Evolutionary conservation across 208 protist genomes (phyloP).

Genomic region (Trypanosoma theileri): DNA sequence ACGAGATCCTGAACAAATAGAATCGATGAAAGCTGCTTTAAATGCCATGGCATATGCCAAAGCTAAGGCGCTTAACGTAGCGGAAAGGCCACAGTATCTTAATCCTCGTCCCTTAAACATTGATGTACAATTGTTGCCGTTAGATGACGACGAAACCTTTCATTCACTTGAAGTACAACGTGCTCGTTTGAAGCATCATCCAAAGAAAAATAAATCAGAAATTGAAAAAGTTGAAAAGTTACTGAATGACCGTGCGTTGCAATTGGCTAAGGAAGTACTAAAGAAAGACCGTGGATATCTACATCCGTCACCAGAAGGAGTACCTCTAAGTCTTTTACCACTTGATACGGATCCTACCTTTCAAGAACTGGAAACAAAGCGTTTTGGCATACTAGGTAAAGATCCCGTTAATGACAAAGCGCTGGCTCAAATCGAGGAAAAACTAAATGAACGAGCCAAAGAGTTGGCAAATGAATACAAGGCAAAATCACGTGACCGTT

Average conservation of each 20-base stretch:
- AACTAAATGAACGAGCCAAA: constrained; percentile 73
- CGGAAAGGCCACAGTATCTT: constrained; percentile 59
- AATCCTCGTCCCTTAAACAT: constrained; percentile 51
- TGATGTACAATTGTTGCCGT: constrained; percentile 43
- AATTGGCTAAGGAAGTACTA: constrained; percentile 50
- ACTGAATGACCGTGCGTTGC: constrained; percentile 57
- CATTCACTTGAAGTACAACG: constrained; percentile 50
- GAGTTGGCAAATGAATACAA: constrained; percentile 56
- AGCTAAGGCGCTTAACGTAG: constrained; percentile 62
- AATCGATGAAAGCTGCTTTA: constrained; percentile 62
- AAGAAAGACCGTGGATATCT: constrained; percentile 57
- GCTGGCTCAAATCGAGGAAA: constrained; percentile 32
- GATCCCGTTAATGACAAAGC: constrained; percentile 37
- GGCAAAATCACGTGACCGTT: constrained; percentile 36
- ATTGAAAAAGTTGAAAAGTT: constrained; percentile 57
- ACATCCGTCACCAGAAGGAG: constrained; percentile 58
- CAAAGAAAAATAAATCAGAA: constrained; percentile 46
- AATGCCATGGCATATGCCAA: constrained; percentile 70
- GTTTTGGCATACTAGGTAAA: constrained; percentile 55
- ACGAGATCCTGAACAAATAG: constrained; percentile 38
- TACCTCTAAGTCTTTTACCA: constrained; percentile 52
- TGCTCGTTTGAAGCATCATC: constrained; percentile 59
- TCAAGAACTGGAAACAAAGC: constrained; percentile 46
- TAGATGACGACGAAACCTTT: constrained; percentile 66
- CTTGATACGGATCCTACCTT: constrained; percentile 56